Base-by-base conservation (phyloP, 129 eudicot genomes). In the Flaveria brownii region DNA sequence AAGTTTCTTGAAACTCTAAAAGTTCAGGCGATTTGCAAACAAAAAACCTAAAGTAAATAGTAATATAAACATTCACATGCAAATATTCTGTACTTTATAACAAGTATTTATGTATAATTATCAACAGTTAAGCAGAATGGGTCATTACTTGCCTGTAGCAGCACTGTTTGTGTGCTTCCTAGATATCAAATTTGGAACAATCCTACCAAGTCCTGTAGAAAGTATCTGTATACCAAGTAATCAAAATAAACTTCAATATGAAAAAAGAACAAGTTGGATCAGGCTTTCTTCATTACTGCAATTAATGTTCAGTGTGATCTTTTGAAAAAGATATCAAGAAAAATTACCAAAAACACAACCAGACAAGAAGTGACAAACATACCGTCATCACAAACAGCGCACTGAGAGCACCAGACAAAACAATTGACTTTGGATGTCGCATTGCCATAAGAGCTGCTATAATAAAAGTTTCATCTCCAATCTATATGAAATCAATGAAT, bases 401-500 rank as follows among this genome's bases (percentile, higher is more conserved):
- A 82, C 97, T 89, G 17, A 95, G 96, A 4, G 99, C 99, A 56
- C 99, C 99, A 56, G 99, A 95, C 49, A 95, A 77, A 65, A 95
- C 99, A 82, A 91, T 91, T 61, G 99, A 87, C 82, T 95, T 95
- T 51, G 99, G 99, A 82, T 95, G 99, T 8, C 99, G 96, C 99
- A 95, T 95, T 2, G 99, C 99, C 99, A 91, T 91, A 56, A 95
- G 97, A 75, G 99, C 99, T 64, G 99, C 99, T 83, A 95, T 95
- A 36, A 95, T 95, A 45, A 95, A 95, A 39, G 99, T 95, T 80
- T 95, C 99, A 68, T 95, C 99, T 86, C 99, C 99, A 82, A 95
- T 89, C 99, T 95, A 86, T 39, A 86, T 62, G 39, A 76, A 68
- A 86, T 49, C 28, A 75, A 77, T 51, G 80, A 75, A 70, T 47